A percentile compares a stretch with the other conserved stretches of the same genome.
Evolutionary conservation across 2,329 filamentous ascomycete genomes (phyloP).

Genomic region (Stachybotrys echinatus): DNA sequence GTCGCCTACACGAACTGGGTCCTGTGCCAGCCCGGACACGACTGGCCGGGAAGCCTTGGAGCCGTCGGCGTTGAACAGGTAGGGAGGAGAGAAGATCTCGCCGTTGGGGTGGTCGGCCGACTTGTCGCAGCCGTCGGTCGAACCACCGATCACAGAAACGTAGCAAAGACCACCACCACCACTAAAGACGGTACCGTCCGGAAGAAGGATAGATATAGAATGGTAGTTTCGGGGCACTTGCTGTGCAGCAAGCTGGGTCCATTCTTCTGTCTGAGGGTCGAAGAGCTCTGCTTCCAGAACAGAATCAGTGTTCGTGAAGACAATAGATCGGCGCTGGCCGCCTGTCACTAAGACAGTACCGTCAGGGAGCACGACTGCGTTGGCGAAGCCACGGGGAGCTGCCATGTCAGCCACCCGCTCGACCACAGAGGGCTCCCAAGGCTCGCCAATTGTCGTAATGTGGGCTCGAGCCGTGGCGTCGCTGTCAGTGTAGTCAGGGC

Average conservation of each 20-base stretch:
- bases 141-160: slow-evolving; percentile 8
- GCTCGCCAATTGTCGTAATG: slow-evolving; percentile 38
- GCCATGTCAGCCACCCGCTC: slow-evolving; percentile 23
- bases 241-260: slow-evolving; percentile 28
- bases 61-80: slow-evolving; percentile 45
- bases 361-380: slow-evolving; percentile 38
- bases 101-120: slow-evolving; percentile 52
- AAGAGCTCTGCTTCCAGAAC: slow-evolving; percentile 40
- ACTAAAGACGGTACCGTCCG: slow-evolving; percentile 43
- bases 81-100: slow-evolving; percentile 51
- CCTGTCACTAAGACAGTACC: slow-evolving; percentile 35
- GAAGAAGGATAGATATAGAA: slow-evolving; percentile 40
- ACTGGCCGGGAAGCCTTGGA: slow-evolving; percentile 30
- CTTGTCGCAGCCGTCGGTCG: too few relatives aligned
- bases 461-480: slow-evolving; percentile 36
- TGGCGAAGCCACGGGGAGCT: slow-evolving; percentile 34
- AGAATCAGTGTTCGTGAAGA: slow-evolving; percentile 39
- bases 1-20: slow-evolving; percentile 11
- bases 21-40: slow-evolving; percentile 28
- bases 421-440: slow-evolving; percentile 9
- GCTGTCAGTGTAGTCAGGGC: slow-evolving; percentile 33
- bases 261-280: slow-evolving; percentile 34
- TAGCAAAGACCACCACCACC: slow-evolving; percentile 48
- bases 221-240: slow-evolving; percentile 44
- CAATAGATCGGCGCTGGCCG: slow-evolving; percentile 28